These are phyloP conservation scores for Echium plantagineum DNA, from an alignment of 257 asterid species.

Conservation along the genomic window DNA sequence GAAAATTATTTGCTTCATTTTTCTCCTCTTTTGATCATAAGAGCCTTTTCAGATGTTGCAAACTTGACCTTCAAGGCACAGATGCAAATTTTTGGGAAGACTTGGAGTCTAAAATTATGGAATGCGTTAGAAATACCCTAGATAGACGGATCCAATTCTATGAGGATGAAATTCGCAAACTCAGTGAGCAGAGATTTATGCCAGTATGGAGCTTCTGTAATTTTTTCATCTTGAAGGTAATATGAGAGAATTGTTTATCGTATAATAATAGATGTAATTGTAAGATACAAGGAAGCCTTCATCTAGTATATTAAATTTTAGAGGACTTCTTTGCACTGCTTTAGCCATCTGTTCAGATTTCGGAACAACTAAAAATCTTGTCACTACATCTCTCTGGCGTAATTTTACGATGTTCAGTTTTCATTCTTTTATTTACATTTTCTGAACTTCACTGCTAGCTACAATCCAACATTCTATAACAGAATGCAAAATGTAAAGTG, in stretches of 20 bases:
- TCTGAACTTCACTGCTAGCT: neutral
- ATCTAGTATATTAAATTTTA: neutral
- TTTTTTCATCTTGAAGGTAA: constrained; percentile 83
- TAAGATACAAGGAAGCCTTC: neutral
- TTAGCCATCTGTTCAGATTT: neutral
- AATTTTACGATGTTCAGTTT: neutral
- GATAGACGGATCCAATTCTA: constrained; percentile 89
- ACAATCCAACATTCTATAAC: neutral
- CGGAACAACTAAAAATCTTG: neutral
- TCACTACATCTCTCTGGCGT: neutral
- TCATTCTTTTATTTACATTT: neutral
- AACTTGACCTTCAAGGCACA: constrained; percentile 74
- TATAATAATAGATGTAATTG: neutral
- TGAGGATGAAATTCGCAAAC: constrained; percentile 97
- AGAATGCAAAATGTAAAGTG: neutral
- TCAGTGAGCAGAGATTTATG: constrained; percentile 90
- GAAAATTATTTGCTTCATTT: neutral
- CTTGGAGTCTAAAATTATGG: constrained; percentile 75
- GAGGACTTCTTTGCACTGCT: neutral
- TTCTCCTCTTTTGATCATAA: constrained; percentile 12
- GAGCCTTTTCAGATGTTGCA: constrained; percentile 70
- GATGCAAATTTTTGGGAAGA: constrained; percentile 91
- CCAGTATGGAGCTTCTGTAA: constrained; percentile 98
- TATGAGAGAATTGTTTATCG: neutral
- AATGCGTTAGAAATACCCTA: constrained; percentile 86